Conservation (phyloP, 2,329 filamentous ascomycete genomes). For the Ophiostoma ips region DNA sequence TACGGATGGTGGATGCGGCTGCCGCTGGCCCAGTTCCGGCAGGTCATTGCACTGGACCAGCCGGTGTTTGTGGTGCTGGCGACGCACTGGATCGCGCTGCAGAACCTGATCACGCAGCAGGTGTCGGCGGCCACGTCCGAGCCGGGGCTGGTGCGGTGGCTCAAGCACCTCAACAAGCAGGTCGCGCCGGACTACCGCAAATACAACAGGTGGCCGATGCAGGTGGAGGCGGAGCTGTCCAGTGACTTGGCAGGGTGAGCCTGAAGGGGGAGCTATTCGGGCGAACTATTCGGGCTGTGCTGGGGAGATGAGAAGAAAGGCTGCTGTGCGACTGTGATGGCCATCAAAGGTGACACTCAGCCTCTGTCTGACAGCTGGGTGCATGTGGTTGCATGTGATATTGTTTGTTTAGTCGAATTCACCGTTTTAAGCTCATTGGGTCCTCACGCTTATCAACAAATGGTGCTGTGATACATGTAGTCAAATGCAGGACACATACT, state of each 20-base stretch:
- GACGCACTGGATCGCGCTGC: constrained; percentile 40
- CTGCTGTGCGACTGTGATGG: too few species aligned
- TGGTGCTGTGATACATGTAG: too few species aligned
- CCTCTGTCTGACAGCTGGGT: too few species aligned
- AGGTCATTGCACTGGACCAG: constrained; percentile 32
- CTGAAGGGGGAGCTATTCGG: constrained; percentile 11
- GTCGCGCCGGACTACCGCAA: constrained; percentile 29
- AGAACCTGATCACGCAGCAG: constrained; percentile 35
- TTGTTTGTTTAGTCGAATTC: too few species aligned
- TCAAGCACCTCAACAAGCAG: constrained; percentile 34
- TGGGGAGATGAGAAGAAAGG: too few species aligned
- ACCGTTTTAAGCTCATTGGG: too few species aligned
- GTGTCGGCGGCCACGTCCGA: constrained; percentile 16
- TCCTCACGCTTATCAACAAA: too few species aligned
- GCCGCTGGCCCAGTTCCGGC: constrained; percentile 36
- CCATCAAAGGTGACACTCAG: too few species aligned
- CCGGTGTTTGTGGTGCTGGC: constrained; percentile 34
- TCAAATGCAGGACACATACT: too few species aligned
- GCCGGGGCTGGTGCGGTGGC: constrained; percentile 34
- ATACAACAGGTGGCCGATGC: constrained; percentile 40
- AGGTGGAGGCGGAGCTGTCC: constrained; percentile 38
- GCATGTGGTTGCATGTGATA: too few species aligned
- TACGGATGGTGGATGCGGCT: constrained; percentile 46
- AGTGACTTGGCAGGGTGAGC: constrained; percentile 33
- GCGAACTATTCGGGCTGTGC: too few species aligned